Base-by-base conservation (phyloP, 2,329 filamentous ascomycete genomes). In the Nemania serpens region DNA sequence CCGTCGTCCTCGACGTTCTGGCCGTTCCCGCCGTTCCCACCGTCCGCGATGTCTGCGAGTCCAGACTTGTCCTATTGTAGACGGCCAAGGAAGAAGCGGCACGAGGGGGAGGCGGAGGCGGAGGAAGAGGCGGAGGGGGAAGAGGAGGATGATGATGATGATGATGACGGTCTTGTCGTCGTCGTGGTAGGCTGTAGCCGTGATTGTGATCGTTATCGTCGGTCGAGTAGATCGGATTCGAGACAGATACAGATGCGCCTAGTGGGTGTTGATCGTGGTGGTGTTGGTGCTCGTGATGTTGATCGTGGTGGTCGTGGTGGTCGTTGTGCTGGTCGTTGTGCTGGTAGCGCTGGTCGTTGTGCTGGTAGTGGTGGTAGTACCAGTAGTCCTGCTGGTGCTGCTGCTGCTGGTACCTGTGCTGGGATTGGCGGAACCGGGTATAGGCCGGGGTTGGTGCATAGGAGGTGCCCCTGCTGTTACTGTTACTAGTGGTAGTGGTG, bases 41-140 rank as follows among this genome's bases (percentile, higher is more conserved):
- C 10, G 39, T 37, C 25, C 41, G 47, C 46, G 18, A 46, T 5
- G 25, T 22, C 3, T 48, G 29, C 1, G 46, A 39, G 1, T 33
- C 12, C 33, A 46, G 33, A 3, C 39, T 39, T 11, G 39, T 29
- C 2, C 37, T 29, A 34, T 42, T 55, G 53, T 63, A 55, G 36
- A 54, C 47, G 46, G 58, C 50, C 7, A 41, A 25, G 22, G 61
- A 65, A 1, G 61, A 66, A n/a, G 48, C 56, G 2, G 60, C 60
- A 39, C 63, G 58, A 18, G 53, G 52, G 22, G 25, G 46, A 33
- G 47, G 37, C 5, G n/a, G 41, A 17, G 41, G 33, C 7, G 6
- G 29, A 15, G 43, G 43, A 47, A 29, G n/a, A 18, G n/a, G n/a
- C n/a, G 7, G 48, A 39, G 48, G 17, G 18, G 48, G 34, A 39